Conservation (phyloP, 129 eudicot species). For the Centaurea solstitialis region DNA sequence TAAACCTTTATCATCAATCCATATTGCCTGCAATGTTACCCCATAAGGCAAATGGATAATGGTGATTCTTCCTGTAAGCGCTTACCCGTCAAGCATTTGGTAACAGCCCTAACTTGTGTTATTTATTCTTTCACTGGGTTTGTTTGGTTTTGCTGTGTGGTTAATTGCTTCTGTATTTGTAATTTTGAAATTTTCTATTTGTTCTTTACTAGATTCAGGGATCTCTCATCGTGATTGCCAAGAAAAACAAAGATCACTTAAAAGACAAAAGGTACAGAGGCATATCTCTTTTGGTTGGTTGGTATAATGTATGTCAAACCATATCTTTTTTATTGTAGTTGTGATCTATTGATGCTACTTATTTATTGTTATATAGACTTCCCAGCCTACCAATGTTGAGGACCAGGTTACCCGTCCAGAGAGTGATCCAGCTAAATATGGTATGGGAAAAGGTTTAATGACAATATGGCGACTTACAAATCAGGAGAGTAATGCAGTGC, state of each 20-base stretch:
- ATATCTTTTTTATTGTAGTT: not conserved
- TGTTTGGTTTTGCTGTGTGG: not conserved
- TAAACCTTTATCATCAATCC: no score
- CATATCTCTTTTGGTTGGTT: constrained; percentile 12
- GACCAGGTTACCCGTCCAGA: constrained; percentile 31
- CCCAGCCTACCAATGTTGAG: constrained; percentile 35
- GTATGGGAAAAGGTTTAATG: constrained; percentile 94
- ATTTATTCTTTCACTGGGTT: not conserved
- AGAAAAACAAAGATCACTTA: constrained; percentile 49
- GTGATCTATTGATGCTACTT: constrained; percentile 14
- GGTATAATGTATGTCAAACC: not conserved
- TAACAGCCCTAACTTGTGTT: not conserved
- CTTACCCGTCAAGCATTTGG: no score
- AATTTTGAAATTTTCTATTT: not conserved
- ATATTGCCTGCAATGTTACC: no score
- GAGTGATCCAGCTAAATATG: constrained; percentile 50
- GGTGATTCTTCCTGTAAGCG: no score
- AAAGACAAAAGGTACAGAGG: constrained; percentile 65
- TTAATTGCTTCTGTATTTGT: not conserved
- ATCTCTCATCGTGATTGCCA: constrained; percentile 49
- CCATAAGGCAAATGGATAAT: no score
- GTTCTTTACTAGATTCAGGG: constrained; percentile 39
- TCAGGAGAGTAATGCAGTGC: constrained; percentile 33
- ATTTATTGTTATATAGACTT: constrained; percentile 34
- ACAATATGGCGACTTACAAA: constrained; percentile 47